phyloP scores from a whole-genome alignment of 1,284 basidiomycete species.

The Papiliotrema laurentii region DNA sequence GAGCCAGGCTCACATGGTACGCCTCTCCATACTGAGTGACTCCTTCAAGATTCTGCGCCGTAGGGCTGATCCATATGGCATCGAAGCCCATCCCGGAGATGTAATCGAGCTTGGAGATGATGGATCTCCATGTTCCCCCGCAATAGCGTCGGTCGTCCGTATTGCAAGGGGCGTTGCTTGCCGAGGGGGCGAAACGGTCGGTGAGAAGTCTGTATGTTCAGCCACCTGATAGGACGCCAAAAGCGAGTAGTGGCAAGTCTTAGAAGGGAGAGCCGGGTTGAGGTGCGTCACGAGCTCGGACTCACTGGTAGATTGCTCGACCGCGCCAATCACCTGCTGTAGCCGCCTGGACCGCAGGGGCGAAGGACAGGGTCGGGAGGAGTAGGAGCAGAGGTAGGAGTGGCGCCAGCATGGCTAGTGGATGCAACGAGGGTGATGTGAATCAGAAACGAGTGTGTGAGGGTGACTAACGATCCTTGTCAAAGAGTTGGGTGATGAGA shows the following conservation, averaged over 20 bases:
- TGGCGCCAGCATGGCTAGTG: background rate
- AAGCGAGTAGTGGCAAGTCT: background rate
- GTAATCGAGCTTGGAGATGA: conserved; percentile 66
- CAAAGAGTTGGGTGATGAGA: background rate
- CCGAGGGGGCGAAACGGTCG: conserved; percentile 62
- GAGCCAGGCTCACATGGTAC: conserved; percentile 36
- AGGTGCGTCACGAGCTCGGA: background rate
- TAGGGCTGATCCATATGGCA: conserved; percentile 53
- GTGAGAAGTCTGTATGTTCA: conserved; percentile 57
- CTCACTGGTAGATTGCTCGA: conserved; percentile 34
- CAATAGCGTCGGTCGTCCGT: conserved; percentile 56
- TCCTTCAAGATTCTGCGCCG: conserved; percentile 55
- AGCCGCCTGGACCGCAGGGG: conserved; percentile 20
- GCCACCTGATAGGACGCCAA: background rate
- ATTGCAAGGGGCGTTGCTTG: conserved; percentile 55
- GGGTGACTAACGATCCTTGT: background rate
- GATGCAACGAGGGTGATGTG: no score
- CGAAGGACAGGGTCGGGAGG: conserved; percentile 10
- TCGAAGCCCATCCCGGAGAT: conserved; percentile 70
- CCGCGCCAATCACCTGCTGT: conserved; percentile 30
- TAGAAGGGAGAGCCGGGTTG: background rate
- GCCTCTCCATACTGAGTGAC: conserved; percentile 54
- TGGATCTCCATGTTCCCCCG: conserved; percentile 67
- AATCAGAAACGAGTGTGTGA: no score
- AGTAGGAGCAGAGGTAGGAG: conserved; percentile 7